phyloP scores from a whole-genome alignment of 768 basidiomycete species.

The Dendrothele bispora region DNA sequence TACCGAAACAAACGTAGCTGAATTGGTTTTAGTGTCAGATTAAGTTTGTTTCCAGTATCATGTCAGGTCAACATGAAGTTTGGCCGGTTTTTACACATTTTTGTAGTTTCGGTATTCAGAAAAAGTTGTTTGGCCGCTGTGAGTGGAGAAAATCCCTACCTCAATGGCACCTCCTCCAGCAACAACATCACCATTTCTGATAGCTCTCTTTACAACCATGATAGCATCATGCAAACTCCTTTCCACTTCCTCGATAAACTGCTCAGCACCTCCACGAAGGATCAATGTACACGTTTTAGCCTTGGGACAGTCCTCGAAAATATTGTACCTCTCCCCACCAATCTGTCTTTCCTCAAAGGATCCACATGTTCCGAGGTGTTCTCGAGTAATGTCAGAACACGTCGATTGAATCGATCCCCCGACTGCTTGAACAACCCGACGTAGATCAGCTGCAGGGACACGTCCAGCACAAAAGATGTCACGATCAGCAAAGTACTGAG shows the following conservation, averaged over 20 bases:
- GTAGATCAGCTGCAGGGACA: constrained; percentile 85
- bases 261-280: constrained; percentile 94
- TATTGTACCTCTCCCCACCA: constrained; percentile 94
- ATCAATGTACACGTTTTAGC: constrained; percentile 95
- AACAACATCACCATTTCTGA: constrained; percentile 93
- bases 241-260: constrained; percentile 98
- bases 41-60: too few relatives aligned
- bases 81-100: too few relatives aligned
- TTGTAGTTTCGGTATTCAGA: too few relatives aligned
- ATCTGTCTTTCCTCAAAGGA: constrained; percentile 93
- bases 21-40: too few relatives aligned
- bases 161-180: constrained; percentile 98
- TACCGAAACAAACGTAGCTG: too few relatives aligned
- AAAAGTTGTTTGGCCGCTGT: neutral
- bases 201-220: constrained; percentile 99
- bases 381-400: constrained; percentile 84
- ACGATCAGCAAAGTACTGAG: constrained; percentile 98
- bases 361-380: constrained; percentile 94
- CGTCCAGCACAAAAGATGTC: constrained; percentile 99
- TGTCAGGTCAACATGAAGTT: too few relatives aligned
- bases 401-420: constrained; percentile 96
- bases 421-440: constrained; percentile 92
- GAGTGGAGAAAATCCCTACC: constrained; percentile 42
- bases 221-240: constrained; percentile 97
- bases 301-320: constrained; percentile 90